A percentile compares a stretch with the other conserved stretches of the same genome.
Evolutionary conservation across 306 rosid species (phyloP).

Genomic region (Dicorynia guianensis): DNA sequence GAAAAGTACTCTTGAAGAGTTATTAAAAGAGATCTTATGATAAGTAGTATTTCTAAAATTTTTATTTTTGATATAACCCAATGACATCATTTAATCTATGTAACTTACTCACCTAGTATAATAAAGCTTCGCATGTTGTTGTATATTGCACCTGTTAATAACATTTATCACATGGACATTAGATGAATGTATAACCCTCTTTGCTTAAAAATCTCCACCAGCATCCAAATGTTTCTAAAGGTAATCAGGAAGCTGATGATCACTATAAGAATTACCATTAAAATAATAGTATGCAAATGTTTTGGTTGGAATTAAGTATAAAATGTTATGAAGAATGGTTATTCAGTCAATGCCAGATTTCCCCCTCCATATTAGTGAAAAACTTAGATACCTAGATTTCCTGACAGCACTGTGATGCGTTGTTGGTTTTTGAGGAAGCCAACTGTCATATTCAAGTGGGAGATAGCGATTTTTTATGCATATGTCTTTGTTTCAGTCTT

Average conservation of each 20-base stretch:
- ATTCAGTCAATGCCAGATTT: neutral
- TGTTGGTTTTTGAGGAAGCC: neutral
- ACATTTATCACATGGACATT: too few relatives aligned
- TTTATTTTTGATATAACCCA: too few relatives aligned
- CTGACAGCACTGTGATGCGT: neutral
- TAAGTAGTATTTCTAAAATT: too few relatives aligned
- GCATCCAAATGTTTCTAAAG: too few relatives aligned
- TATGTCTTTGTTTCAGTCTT: constrained; percentile 11
- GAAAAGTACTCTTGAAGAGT: too few relatives aligned
- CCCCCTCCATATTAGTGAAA: neutral
- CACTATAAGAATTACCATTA: neutral
- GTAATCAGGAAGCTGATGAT: neutral
- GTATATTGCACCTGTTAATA: too few relatives aligned
- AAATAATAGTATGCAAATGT: neutral
- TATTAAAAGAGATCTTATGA: too few relatives aligned
- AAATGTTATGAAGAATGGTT: neutral
- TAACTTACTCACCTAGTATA: too few relatives aligned
- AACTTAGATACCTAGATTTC: neutral
- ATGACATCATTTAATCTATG: too few relatives aligned
- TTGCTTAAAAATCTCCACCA: too few relatives aligned
- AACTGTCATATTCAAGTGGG: neutral
- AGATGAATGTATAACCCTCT: too few relatives aligned
- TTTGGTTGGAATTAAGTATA: neutral
- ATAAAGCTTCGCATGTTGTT: too few relatives aligned
- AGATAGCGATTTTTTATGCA: constrained; percentile 4